phyloP scores from a whole-genome alignment of 495 filamentous ascomycete species.

The Tuber melanosporum region DNA sequence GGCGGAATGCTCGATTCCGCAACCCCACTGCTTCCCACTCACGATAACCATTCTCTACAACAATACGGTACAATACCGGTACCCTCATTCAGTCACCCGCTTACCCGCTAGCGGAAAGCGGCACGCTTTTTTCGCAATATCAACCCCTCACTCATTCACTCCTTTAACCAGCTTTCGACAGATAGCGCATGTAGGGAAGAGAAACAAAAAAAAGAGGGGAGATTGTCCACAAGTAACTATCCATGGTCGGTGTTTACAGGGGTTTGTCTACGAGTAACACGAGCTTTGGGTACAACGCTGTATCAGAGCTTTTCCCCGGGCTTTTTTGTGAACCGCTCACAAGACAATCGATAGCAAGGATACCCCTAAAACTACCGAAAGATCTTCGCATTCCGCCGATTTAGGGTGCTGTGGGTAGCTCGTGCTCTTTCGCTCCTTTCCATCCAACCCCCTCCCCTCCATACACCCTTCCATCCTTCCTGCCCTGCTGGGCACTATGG shows the following conservation, averaged over 20 bases:
- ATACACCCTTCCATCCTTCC: background rate
- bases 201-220: background rate
- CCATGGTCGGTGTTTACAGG: background rate
- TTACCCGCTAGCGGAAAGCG: background rate
- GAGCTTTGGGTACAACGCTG: background rate
- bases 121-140: background rate
- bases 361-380: background rate
- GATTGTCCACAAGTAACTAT: background rate
- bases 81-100: background rate
- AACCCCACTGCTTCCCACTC: background rate
- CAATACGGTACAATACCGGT: background rate
- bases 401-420: background rate
- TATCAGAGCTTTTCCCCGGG: background rate
- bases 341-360: background rate
- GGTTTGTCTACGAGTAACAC: background rate
- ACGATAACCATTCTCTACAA: background rate
- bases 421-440: background rate
- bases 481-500: background rate
- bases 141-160: background rate
- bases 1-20: background rate
- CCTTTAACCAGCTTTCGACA: background rate
- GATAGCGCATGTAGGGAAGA: background rate
- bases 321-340: background rate
- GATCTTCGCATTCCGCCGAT: background rate
- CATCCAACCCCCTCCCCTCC: background rate